phyloP scores from a whole-genome alignment of 2,329 filamentous ascomycete genomes.

The Coniochaeta ligniaria region DNA sequence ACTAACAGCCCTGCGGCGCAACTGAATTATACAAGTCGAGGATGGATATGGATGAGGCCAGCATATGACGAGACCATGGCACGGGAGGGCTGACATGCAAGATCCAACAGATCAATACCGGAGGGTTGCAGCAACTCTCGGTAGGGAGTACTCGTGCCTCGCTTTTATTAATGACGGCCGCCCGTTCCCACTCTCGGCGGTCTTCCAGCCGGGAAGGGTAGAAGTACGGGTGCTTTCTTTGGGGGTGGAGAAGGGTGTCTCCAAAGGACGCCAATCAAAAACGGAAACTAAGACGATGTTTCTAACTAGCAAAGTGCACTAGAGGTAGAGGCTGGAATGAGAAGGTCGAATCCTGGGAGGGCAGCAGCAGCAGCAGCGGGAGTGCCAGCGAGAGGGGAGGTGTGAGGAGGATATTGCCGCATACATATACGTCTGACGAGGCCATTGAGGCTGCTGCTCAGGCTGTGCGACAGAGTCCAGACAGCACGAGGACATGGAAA shows the following conservation, averaged over 20 bases:
- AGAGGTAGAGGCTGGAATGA: not conserved
- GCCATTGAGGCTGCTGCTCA: slow-evolving; percentile 5
- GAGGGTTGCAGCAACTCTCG: slow-evolving; percentile 1
- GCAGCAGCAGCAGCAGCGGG: not conserved
- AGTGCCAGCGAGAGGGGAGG: slow-evolving; percentile 3
- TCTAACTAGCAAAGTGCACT: not conserved
- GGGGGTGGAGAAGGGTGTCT: not conserved
- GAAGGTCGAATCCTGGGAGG: slow-evolving; percentile 1
- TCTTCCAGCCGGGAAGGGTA: not conserved
- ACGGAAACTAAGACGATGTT: not conserved
- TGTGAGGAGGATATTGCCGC: slow-evolving; percentile 3
- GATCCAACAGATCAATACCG: not conserved
- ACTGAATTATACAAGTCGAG: not conserved
- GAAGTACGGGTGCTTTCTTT: not conserved
- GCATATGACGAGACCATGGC: slow-evolving; percentile 1
- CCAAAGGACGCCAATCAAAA: slow-evolving; percentile 1
- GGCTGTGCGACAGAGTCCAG: not conserved
- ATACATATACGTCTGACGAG: slow-evolving; percentile 6
- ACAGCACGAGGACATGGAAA: not conserved
- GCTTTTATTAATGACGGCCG: slow-evolving; percentile 1
- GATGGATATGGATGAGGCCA: not conserved
- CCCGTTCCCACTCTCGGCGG: not conserved
- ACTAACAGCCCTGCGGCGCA: not conserved
- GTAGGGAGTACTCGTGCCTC: not conserved
- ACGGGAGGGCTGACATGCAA: not conserved